Conservation (phyloP, 495 filamentous ascomycete genomes). For the Trichoderma orchidacearum region DNA sequence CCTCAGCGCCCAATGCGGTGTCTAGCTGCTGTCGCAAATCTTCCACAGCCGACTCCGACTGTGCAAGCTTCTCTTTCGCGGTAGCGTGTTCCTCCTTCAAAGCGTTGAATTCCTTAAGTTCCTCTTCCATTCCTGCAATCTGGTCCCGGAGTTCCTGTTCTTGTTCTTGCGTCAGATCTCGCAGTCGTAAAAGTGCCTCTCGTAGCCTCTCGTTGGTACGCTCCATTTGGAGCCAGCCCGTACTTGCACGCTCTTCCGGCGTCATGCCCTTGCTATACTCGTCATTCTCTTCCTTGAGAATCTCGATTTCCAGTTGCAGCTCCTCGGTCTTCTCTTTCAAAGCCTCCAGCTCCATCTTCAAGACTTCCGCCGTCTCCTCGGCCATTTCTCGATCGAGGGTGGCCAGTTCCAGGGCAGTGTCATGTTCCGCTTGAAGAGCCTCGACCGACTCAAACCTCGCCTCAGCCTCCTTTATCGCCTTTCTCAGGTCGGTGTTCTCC, state of each 20-base stretch:
- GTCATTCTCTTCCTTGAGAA: slow-evolving; percentile 75
- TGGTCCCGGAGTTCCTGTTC: slow-evolving; percentile 67
- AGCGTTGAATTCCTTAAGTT: slow-evolving; percentile 55
- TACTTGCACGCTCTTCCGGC: slow-evolving; percentile 71
- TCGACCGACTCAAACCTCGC: slow-evolving; percentile 54
- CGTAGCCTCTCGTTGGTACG: slow-evolving; percentile 76
- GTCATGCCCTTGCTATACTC: slow-evolving; percentile 74
- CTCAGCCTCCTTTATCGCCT: slow-evolving; percentile 64
- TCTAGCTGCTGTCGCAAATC: slow-evolving; percentile 87
- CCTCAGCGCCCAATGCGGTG: slow-evolving; percentile 70
- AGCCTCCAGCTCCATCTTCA: slow-evolving; percentile 68
- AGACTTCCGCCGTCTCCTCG: slow-evolving; percentile 73
- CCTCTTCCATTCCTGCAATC: slow-evolving; percentile 65
- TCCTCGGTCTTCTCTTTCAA: slow-evolving; percentile 67
- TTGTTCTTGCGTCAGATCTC: slow-evolving; percentile 75
- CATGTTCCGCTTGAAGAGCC: slow-evolving; percentile 64
- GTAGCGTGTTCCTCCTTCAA: slow-evolving; percentile 59
- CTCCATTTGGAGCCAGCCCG: slow-evolving; percentile 87
- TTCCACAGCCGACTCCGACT: slow-evolving; percentile 64
- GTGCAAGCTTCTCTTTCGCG: slow-evolving; percentile 55
- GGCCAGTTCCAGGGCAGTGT: slow-evolving; percentile 73
- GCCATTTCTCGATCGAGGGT: slow-evolving; percentile 92
- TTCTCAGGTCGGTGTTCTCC: slow-evolving; percentile 63
- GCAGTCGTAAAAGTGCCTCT: slow-evolving; percentile 68
- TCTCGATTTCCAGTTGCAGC: slow-evolving; percentile 73